Conservation (phyloP, 495 filamentous ascomycete species). For the Xylaria castorea region DNA sequence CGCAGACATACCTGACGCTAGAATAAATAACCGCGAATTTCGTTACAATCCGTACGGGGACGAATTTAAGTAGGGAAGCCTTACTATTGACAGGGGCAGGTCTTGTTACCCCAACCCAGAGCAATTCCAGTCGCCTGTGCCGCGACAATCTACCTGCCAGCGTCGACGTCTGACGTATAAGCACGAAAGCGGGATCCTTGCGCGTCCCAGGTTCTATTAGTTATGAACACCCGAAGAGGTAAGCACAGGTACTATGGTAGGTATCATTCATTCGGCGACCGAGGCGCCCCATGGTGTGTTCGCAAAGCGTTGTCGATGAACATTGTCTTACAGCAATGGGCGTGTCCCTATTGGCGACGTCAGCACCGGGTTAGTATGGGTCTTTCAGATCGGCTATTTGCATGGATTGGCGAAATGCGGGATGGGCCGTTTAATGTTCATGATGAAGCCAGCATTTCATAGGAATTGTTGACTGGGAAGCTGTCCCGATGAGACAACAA, state of each 20-base stretch:
- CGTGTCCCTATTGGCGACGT: constrained; percentile 14
- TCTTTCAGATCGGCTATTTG: constrained; percentile 19
- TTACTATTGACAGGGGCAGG: constrained; percentile 11
- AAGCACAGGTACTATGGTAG: constrained; percentile 1
- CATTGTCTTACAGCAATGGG: background rate
- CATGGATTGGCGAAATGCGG: constrained; percentile 13
- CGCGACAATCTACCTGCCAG: constrained; percentile 4
- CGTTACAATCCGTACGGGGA: background rate
- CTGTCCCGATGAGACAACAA: background rate
- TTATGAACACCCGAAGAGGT: constrained; percentile 3
- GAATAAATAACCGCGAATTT: background rate
- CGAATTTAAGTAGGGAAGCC: background rate
- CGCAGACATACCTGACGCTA: constrained; percentile 19
- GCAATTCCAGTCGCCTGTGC: constrained; percentile 9
- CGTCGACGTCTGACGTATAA: background rate
- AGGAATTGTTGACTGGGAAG: background rate
- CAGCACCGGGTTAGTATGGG: constrained; percentile 23
- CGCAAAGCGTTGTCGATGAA: constrained; percentile 18
- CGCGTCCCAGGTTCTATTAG: background rate
- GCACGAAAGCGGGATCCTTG: constrained; percentile 8
- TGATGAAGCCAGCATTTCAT: constrained; percentile 1
- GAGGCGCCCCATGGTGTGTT: constrained; percentile 26
- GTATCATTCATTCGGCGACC: constrained; percentile 17
- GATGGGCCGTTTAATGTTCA: constrained; percentile 15
- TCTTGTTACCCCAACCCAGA: constrained; percentile 27